Conservation (phyloP, 768 basidiomycete genomes). For the Tricholoma sp. region DNA sequence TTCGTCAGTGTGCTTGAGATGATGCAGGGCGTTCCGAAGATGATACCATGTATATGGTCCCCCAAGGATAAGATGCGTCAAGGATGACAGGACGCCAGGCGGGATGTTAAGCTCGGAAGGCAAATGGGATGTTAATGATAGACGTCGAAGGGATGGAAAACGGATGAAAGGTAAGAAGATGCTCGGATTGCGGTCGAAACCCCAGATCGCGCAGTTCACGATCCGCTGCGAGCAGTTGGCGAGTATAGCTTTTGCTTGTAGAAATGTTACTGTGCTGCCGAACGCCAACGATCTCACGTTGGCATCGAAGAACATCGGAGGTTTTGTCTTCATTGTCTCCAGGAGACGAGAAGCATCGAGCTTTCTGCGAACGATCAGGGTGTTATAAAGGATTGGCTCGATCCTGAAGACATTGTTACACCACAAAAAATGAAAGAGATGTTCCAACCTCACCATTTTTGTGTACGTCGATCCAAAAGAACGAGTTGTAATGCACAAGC, state of each 20-base stretch:
- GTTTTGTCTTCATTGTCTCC: constrained; percentile 12
- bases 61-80: constrained; percentile 24
- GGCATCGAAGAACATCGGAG: constrained; percentile 6
- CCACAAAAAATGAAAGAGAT: background rate
- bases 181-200: constrained; percentile 12
- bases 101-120: constrained; percentile 19
- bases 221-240: constrained; percentile 12
- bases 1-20: constrained; percentile 3
- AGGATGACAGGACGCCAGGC: constrained; percentile 11
- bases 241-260: constrained; percentile 16
- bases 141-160: constrained; percentile 8
- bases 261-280: constrained; percentile 14
- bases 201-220: constrained; percentile 14
- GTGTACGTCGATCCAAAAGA: constrained; percentile 20
- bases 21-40: constrained; percentile 13
- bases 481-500: constrained; percentile 17
- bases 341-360: constrained; percentile 16
- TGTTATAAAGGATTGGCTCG: constrained; percentile 24
- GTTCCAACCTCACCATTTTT: constrained; percentile 17
- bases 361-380: constrained; percentile 19
- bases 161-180: constrained; percentile 17
- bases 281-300: constrained; percentile 11
- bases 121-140: constrained; percentile 10
- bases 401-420: constrained; percentile 13
- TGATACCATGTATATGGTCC: constrained; percentile 18